A percentile compares a stretch with the other conserved stretches of the same genome.
These are phyloP conservation scores for Corymbia citriodora DNA, from an alignment of 441 rosid genomes.

Conservation along the genomic window DNA sequence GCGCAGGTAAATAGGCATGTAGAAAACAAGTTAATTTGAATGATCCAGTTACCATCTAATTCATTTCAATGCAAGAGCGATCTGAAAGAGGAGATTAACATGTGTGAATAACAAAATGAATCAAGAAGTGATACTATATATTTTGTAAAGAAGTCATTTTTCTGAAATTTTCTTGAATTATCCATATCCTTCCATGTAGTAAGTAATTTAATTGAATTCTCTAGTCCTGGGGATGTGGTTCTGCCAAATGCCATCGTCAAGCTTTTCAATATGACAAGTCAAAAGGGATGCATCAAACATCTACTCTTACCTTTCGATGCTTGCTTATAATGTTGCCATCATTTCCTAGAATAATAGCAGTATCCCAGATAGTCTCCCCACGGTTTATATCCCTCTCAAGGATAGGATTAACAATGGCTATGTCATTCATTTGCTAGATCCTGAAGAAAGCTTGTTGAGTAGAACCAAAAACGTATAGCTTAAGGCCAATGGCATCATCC, in stretches of 20 bases:
- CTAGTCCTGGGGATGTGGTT: constrained; percentile 97
- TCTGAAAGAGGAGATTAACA: background rate
- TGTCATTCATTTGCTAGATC: constrained; percentile 57
- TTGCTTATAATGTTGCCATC: constrained; percentile 84
- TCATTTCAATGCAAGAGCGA: background rate
- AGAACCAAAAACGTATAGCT: background rate
- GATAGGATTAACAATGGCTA: constrained; percentile 79
- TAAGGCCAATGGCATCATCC: constrained; percentile 96
- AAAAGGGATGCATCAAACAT: background rate
- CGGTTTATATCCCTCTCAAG: constrained; percentile 87
- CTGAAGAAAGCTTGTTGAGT: constrained; percentile 76
- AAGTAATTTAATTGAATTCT: constrained; percentile 51
- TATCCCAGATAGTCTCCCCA: constrained; percentile 90
- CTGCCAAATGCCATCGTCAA: constrained; percentile 36
- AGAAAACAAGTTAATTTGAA: background rate
- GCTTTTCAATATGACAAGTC: background rate
- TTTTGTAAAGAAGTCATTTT: too few relatives aligned
- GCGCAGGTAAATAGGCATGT: background rate
- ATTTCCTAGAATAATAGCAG: constrained; percentile 78
- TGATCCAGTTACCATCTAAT: background rate
- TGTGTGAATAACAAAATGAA: background rate
- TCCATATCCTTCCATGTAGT: constrained; percentile 83
- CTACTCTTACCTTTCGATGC: constrained; percentile 65
- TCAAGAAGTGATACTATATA: background rate
- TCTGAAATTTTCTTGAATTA: background rate